Evolutionary conservation across 2,329 filamentous ascomycete genomes (phyloP).

Genomic region (Trichoderma pleuroti): DNA sequence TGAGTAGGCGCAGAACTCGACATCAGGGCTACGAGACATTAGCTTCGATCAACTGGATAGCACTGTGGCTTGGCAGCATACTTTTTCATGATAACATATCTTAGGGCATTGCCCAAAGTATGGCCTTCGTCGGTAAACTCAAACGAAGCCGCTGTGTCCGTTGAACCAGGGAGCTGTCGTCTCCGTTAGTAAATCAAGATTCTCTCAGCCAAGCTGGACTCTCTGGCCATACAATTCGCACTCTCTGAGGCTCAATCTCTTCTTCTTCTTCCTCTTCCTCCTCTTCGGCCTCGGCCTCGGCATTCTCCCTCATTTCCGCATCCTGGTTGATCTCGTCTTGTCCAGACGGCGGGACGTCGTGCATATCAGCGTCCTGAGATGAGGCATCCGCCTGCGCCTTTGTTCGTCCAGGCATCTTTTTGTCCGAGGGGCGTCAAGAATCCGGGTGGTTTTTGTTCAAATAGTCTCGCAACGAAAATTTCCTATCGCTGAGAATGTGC

Average conservation of each 20-base stretch:
- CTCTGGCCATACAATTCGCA: conserved; percentile 54
- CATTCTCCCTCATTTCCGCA: conserved; percentile 31
- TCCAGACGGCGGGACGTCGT: conserved; percentile 42
- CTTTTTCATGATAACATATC: conserved; percentile 99
- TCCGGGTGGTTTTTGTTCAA: neutral
- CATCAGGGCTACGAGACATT: conserved; percentile 67
- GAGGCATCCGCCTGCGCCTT: conserved; percentile 33
- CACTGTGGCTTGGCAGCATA: conserved; percentile 37
- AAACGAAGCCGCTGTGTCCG: conserved; percentile 87
- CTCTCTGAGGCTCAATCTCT: conserved; percentile 51
- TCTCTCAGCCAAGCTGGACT: neutral
- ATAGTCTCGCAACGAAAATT: neutral
- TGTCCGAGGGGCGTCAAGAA: neutral
- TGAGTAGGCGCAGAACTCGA: conserved; percentile 97
- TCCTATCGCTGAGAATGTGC: too few relatives aligned
- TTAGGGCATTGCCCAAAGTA: conserved; percentile 87
- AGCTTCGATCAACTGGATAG: neutral
- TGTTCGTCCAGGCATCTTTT: conserved; percentile 40
- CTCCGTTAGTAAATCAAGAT: conserved; percentile 16
- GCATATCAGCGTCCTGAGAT: conserved; percentile 41
- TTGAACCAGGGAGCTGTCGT: conserved; percentile 75
- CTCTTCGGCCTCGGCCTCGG: conserved; percentile 34
- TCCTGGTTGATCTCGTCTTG: conserved; percentile 35
- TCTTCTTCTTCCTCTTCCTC: conserved; percentile 38
- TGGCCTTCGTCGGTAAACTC: conserved; percentile 93